Conservation (phyloP, 1,139 yeast species). For the Trichomonascaceae sp. region DNA sequence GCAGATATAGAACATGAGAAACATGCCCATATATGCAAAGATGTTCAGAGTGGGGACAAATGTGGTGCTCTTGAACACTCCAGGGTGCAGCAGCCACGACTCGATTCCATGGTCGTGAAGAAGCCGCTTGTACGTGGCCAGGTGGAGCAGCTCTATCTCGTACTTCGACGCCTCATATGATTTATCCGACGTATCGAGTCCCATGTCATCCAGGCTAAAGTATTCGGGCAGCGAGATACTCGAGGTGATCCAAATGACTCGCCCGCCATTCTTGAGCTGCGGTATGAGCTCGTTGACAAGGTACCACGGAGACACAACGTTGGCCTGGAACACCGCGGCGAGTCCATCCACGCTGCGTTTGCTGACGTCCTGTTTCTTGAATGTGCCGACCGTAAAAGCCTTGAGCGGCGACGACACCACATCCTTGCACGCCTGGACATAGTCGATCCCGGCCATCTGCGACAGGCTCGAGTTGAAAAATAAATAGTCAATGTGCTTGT, state of each 20-base stretch:
- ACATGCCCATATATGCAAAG: conserved; percentile 76
- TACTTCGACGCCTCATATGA: conserved; percentile 92
- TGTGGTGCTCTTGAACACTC: conserved; percentile 78
- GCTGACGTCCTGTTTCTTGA: conserved; percentile 70
- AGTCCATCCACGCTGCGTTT: conserved; percentile 56
- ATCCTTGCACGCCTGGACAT: conserved; percentile 63
- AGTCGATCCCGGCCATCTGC: conserved; percentile 73
- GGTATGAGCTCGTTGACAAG: conserved; percentile 49
- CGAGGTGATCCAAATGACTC: conserved; percentile 75
- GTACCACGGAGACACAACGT: conserved; percentile 90
- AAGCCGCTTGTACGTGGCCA: conserved; percentile 47
- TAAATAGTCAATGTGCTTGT: conserved; percentile 55
- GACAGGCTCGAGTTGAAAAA: conserved; percentile 88
- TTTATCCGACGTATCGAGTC: conserved; percentile 46
- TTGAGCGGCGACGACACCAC: conserved; percentile 47
- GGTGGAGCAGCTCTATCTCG: conserved; percentile 69
- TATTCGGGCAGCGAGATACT: conserved; percentile 62
- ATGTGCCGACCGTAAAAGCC: conserved; percentile 64
- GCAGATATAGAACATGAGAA: conserved; percentile 70
- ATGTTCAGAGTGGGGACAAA: conserved; percentile 64
- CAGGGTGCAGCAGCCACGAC: conserved; percentile 84
- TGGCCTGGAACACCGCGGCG: conserved; percentile 88
- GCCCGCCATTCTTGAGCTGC: conserved; percentile 40
- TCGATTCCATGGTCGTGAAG: conserved; percentile 37
- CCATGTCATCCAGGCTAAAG: conserved; percentile 61